Evolutionary conservation across 2,329 filamentous ascomycete species (phyloP), one percentile per base, ranked within the genome.

Genomic region (Exserohilum turcica): DNA sequence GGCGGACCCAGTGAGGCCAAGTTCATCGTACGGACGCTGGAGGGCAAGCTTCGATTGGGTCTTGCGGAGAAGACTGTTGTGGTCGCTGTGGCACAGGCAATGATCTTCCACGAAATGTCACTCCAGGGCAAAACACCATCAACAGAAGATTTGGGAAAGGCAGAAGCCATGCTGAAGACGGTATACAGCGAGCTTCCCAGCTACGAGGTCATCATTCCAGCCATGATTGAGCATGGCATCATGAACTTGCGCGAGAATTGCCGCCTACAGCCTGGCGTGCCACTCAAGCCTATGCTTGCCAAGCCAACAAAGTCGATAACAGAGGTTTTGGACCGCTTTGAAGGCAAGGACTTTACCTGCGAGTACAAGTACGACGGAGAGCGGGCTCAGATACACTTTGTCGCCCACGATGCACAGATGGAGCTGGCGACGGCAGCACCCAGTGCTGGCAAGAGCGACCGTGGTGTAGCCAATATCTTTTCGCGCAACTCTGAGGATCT

Each of bases 291-390:
- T 65, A 99, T 99, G 94, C 82, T 99, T 78, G 94, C 94, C 16
- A 97, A 97, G 68, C 94, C 94, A 3, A 99, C 94, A 8, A 99
- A 99, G 74, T 92, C 94, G 5, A 97, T 99, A 66, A 96, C 92
- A 0, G 94, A 99, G 76, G 94, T 99, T 0, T 82, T 99, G 9
- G 93, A 99, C 75, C 90, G 94, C 5, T 99, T 99, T 62, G 94
- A 97, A 72, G 87, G 90, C 59, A 94, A 96, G 71, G 89, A 88
- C 21, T 99, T 99, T 68, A 97, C 94, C 1, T 99, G 94, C 77
- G 94, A 99, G 74, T 99, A 96, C 82, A 99, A 99, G 75, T 99
- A 99, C 70, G 94, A 99, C 67, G 94, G 94, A 43, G 94, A 99
- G 76, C 84, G 94, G 71, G 94, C 94, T n/a, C 94, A 99, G 72